phyloP scores from a whole-genome alignment of 768 basidiomycete species.

The Saitozyma podzolica region DNA sequence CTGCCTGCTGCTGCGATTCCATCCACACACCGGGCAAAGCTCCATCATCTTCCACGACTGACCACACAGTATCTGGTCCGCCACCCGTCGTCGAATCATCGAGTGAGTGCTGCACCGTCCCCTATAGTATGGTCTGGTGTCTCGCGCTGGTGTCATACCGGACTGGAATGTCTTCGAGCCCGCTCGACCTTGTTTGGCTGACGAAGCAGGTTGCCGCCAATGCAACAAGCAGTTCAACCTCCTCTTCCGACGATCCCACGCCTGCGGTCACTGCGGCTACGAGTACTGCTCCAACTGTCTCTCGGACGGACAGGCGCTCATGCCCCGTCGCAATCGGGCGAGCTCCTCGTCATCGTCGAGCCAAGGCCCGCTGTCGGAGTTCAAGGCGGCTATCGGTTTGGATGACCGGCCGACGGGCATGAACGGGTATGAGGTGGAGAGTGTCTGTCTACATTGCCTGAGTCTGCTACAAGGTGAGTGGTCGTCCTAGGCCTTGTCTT shows the following conservation, averaged over 20 bases:
- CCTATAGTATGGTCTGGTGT: no score
- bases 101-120: constrained; percentile 17
- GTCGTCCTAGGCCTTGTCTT: neutral
- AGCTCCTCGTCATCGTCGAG: constrained; percentile 4
- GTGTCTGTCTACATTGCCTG: constrained; percentile 45
- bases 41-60: neutral
- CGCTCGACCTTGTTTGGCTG: neutral
- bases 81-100: constrained; percentile 45
- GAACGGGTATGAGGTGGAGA: constrained; percentile 50
- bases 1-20: neutral
- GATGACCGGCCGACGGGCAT: constrained; percentile 21
- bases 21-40: neutral
- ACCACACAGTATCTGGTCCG: constrained; percentile 42
- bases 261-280: constrained; percentile 50
- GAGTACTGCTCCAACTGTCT: constrained; percentile 48
- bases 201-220: constrained; percentile 40
- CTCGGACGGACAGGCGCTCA: constrained; percentile 47
- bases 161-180: neutral
- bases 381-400: constrained; percentile 27
- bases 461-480: constrained; percentile 49
- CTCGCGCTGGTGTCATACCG: no score
- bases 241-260: constrained; percentile 43
- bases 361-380: constrained; percentile 18
- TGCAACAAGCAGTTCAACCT: constrained; percentile 50
- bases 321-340: constrained; percentile 39